Conservation (phyloP, 1,284 basidiomycete genomes). For the Austroboletus novae-zelandiae region DNA sequence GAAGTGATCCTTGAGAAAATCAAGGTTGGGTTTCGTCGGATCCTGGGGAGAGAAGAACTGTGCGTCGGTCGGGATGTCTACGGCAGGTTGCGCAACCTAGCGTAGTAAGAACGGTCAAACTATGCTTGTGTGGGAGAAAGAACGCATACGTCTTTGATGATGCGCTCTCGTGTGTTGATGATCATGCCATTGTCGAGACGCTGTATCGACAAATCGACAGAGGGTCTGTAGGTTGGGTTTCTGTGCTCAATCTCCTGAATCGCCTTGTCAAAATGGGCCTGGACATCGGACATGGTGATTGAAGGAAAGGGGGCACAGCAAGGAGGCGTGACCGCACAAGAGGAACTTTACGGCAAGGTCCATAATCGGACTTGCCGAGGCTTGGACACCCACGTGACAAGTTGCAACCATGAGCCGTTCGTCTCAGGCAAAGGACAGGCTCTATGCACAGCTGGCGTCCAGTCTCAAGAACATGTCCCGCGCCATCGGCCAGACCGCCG, state of each 20-base stretch:
- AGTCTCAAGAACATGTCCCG: constrained; percentile 60
- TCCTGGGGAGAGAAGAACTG: constrained; percentile 90
- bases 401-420: constrained; percentile 20
- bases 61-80: constrained; percentile 86
- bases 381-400: too few relatives aligned
- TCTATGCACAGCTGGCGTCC: constrained; percentile 65
- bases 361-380: constrained; percentile 17
- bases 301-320: background rate
- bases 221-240: constrained; percentile 49
- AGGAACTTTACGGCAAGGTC: constrained; percentile 2
- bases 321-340: background rate
- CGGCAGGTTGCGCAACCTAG: constrained; percentile 93
- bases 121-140: constrained; percentile 1
- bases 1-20: constrained; percentile 98
- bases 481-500: constrained; percentile 61
- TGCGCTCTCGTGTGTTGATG: constrained; percentile 84
- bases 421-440: constrained; percentile 68
- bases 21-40: constrained; percentile 88
- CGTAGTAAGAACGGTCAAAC: constrained; percentile 8
- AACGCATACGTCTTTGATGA: constrained; percentile 73
- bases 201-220: constrained; percentile 84
- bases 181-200: constrained; percentile 84
- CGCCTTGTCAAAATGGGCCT: constrained; percentile 67
- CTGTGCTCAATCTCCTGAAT: constrained; percentile 70
- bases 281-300: constrained; percentile 38